phyloP scores from a whole-genome alignment of 1,284 basidiomycete genomes.

The Anthracocystis setariae region DNA sequence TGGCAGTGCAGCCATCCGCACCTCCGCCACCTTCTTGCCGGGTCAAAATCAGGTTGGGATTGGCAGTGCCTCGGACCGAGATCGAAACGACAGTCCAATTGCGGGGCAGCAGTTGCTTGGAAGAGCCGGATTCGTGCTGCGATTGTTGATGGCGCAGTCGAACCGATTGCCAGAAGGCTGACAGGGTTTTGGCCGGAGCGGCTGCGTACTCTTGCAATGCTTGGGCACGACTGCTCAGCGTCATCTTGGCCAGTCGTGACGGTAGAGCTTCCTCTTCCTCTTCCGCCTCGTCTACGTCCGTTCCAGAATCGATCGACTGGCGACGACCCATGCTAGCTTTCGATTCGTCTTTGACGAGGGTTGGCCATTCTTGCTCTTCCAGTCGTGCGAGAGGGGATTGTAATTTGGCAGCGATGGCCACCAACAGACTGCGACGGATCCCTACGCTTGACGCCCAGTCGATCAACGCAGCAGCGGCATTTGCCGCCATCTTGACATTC shows the following conservation, averaged over 20 bases:
- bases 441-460: slow-evolving; percentile 47
- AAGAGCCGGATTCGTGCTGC: slow-evolving; percentile 19
- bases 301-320: background rate
- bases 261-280: slow-evolving; percentile 43
- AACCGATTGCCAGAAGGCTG: slow-evolving; percentile 36
- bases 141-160: slow-evolving; percentile 38
- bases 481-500: slow-evolving; percentile 42
- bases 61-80: slow-evolving; percentile 71
- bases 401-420: slow-evolving; percentile 48
- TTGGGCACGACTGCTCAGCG: slow-evolving; percentile 17
- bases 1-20: slow-evolving; percentile 29
- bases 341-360: background rate
- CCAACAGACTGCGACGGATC: slow-evolving; percentile 43
- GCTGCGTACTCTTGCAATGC: background rate
- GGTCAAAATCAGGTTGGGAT: slow-evolving; percentile 83
- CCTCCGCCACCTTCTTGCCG: slow-evolving; percentile 72
- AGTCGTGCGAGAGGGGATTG: background rate
- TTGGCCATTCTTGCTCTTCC: slow-evolving; percentile 35
- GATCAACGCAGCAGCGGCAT: slow-evolving; percentile 38
- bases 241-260: slow-evolving; percentile 30
- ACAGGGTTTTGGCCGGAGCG: slow-evolving; percentile 4
- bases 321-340: background rate
- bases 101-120: slow-evolving; percentile 72
- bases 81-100: slow-evolving; percentile 89
- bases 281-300: slow-evolving; percentile 17